phyloP scores from a whole-genome alignment of 108 stramenopile genomes.

The Conticribra weissflogii region DNA sequence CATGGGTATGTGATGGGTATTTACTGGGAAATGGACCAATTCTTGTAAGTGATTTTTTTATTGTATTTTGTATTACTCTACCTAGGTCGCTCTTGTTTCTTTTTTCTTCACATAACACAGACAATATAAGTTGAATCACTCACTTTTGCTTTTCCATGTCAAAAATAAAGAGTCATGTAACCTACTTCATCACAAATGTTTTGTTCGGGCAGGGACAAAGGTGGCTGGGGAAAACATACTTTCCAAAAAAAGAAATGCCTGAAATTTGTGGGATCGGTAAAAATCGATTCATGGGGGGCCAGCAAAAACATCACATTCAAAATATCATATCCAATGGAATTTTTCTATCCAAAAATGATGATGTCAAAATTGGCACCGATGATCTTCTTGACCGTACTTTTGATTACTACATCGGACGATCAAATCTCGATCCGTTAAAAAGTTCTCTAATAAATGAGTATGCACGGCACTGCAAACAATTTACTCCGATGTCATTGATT shows the following conservation, averaged over 20 bases:
- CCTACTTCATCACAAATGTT: constrained; percentile 41
- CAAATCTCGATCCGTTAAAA: background rate
- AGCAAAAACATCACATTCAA: background rate
- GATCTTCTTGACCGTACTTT: constrained; percentile 33
- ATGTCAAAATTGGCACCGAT: background rate
- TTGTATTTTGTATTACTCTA: background rate
- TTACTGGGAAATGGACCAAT: constrained; percentile 34
- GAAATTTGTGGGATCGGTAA: constrained; percentile 11
- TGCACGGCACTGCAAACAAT: constrained; percentile 16
- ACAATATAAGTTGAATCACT: background rate
- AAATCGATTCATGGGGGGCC: constrained; percentile 27
- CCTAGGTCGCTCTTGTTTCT: background rate
- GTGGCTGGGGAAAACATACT: constrained; percentile 39
- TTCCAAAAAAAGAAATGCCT: constrained; percentile 2
- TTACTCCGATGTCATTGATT: constrained; percentile 30
- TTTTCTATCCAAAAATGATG: background rate
- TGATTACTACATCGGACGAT: constrained; percentile 32
- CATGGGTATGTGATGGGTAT: constrained; percentile 29
- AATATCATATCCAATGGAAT: background rate
- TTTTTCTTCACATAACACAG: background rate
- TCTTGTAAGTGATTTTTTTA: constrained; percentile 13
- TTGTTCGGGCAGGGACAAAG: constrained; percentile 30
- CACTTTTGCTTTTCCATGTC: background rate
- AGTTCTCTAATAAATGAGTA: constrained; percentile 29
- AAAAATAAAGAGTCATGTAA: constrained; percentile 20